Evolutionary conservation across 208 protist species (phyloP).

Genomic region (Borovskyia barvae): DNA sequence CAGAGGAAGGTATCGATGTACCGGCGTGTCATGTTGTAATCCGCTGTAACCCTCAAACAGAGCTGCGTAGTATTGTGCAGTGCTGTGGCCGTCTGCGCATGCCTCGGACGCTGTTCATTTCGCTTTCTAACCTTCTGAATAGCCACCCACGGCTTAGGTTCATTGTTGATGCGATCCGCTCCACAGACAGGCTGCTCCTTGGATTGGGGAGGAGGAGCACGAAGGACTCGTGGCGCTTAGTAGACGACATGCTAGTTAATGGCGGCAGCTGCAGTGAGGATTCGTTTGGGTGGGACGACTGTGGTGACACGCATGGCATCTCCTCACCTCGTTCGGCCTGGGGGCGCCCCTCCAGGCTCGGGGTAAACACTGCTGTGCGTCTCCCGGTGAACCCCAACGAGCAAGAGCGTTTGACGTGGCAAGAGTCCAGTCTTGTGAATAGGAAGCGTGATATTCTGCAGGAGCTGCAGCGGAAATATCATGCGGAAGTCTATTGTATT

Average conservation of each 20-base stretch:
- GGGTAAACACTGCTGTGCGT: neutral
- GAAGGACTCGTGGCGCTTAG: constrained; percentile 1
- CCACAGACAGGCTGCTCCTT: neutral
- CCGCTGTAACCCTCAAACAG: constrained; percentile 38
- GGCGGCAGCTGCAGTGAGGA: neutral
- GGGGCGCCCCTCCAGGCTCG: neutral
- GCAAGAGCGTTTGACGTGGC: neutral
- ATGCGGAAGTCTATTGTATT: constrained; percentile 3
- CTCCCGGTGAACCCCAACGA: neutral
- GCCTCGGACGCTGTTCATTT: constrained; percentile 41
- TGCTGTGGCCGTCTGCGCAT: constrained; percentile 59
- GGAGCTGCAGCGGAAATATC: neutral
- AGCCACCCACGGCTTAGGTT: constrained; percentile 10
- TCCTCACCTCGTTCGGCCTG: too few species aligned
- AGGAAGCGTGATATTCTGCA: neutral
- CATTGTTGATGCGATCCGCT: neutral
- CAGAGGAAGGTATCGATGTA: constrained; percentile 77
- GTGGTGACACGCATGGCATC: too few species aligned
- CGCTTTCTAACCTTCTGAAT: constrained; percentile 20
- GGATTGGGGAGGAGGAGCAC: neutral
- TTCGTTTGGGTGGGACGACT: too few species aligned
- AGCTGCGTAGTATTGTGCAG: constrained; percentile 56
- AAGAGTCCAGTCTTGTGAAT: neutral
- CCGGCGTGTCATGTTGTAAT: constrained; percentile 62
- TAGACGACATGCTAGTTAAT: neutral